Evolutionary conservation across 176 grass and related monocot genomes (phyloP), one percentile per base, ranked within the genome.

Genomic region (Carex parvula): DNA sequence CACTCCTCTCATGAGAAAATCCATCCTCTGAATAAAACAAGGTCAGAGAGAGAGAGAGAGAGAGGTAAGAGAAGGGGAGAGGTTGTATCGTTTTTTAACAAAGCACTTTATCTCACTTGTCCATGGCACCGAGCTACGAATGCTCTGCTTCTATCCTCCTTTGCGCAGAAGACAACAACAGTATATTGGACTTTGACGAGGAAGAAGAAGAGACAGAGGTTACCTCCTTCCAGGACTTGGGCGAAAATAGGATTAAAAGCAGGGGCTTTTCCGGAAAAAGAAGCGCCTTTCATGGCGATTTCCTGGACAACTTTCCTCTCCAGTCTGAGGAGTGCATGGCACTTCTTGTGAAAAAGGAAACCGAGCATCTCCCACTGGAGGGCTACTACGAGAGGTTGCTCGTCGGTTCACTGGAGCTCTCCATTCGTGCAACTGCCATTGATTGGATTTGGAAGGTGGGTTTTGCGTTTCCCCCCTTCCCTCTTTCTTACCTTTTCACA

Each of bases 381-480:
- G 88, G 89, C 85, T 97, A 97, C 84, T 86, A 26, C 71, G 88
- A 94, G 42, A 67, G 92, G 81, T 79, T 97, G 63, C 77, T 77
- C 24, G n/a, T 67, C 39, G 90, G 92, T 72, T 85, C 88, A 8
- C 5, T 92, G 67, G 83, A 91, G 52, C 68, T 88, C 65, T 69
- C 87, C 87, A 68, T 94, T 53, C 88, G 94, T 11, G 82, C 79
- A 79, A 90, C 88, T 71, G 88, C 88, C 84, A 72, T 92, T 52
- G 92, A 91, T 89, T 97, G 94, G 94, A 94, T 97, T 87, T 89
- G 92, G 88, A 94, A 97, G 94, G 94, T 97, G 65, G 64, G 73
- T 87, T 87, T 29, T 73, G 59, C 64, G 72, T 80, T 77, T 84
- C 83, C 20, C n/a, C 35, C 72, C 67, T 59, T 75, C 44, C 37